Evolutionary conservation across 495 filamentous ascomycete genomes (phyloP).

Genomic region (Neurospora tetraspora): DNA sequence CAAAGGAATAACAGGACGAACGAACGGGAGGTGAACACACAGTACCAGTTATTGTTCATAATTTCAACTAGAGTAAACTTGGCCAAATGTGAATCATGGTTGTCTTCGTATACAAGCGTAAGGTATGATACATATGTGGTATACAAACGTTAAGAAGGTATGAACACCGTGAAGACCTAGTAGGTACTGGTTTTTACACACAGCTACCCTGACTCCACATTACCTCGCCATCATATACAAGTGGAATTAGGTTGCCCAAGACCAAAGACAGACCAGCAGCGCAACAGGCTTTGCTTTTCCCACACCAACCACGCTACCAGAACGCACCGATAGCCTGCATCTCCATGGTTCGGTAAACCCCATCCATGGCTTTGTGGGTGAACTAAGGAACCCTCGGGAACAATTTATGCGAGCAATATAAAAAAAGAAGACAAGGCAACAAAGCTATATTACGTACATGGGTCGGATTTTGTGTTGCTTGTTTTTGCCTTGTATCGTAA

Average conservation of each 20-base stretch:
- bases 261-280: not conserved
- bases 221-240: not conserved
- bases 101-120: not conserved
- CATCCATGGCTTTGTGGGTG: not conserved
- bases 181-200: not conserved
- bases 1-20: not conserved
- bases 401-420: not conserved
- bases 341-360: not conserved
- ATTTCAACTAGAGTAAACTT: not conserved
- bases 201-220: not conserved
- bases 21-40: not conserved
- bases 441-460: not conserved
- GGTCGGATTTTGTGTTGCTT: not conserved
- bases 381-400: not conserved
- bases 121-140: not conserved
- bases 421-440: not conserved
- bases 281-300: not conserved
- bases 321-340: not conserved
- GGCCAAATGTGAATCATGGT: not conserved
- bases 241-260: not conserved
- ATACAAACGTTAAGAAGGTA: not conserved
- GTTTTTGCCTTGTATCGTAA: not conserved
- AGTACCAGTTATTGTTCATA: not conserved
- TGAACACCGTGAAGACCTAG: not conserved
- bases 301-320: not conserved